phyloP scores from a whole-genome alignment of 1,139 yeast species.

The Hansenula lynferdii region DNA sequence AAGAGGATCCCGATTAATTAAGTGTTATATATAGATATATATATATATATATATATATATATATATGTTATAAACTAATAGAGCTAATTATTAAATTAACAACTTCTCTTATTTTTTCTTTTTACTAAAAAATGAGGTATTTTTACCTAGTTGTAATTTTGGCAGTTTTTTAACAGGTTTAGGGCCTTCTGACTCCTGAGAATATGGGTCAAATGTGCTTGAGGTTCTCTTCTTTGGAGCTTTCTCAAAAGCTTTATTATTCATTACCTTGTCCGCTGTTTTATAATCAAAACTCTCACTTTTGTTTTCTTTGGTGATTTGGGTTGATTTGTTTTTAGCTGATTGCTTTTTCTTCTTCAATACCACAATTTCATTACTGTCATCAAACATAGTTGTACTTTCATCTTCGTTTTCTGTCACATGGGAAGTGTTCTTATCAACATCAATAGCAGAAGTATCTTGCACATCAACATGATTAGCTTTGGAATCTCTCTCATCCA shows the following conservation, averaged over 20 bases:
- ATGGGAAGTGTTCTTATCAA: no score
- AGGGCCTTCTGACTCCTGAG: slow-evolving; percentile 43
- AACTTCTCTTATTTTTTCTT: slow-evolving; percentile 7
- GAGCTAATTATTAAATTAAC: no score
- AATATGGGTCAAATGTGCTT: slow-evolving; percentile 59
- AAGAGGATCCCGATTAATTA: background rate
- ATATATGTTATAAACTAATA: no score
- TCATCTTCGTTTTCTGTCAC: no score
- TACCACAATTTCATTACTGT: slow-evolving; percentile 52
- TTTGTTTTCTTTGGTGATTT: slow-evolving; percentile 11
- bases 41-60: no score
- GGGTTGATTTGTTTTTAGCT: slow-evolving; percentile 12
- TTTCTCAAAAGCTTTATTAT: slow-evolving; percentile 10
- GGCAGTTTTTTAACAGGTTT: slow-evolving; percentile 40
- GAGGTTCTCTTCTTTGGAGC: slow-evolving; percentile 29
- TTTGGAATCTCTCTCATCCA: no score
- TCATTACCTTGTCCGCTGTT: slow-evolving; percentile 42
- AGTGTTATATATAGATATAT: background rate
- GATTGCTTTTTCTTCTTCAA: slow-evolving; percentile 39
- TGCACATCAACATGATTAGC: no score
- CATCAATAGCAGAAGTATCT: no score
- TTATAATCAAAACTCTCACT: slow-evolving; percentile 40
- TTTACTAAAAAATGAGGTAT: slow-evolving; percentile 16
- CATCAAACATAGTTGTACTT: slow-evolving; percentile 17
- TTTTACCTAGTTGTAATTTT: slow-evolving; percentile 15